phyloP scores from a whole-genome alignment of 2,329 filamentous ascomycete species.

The Aureobasidium sp. region DNA sequence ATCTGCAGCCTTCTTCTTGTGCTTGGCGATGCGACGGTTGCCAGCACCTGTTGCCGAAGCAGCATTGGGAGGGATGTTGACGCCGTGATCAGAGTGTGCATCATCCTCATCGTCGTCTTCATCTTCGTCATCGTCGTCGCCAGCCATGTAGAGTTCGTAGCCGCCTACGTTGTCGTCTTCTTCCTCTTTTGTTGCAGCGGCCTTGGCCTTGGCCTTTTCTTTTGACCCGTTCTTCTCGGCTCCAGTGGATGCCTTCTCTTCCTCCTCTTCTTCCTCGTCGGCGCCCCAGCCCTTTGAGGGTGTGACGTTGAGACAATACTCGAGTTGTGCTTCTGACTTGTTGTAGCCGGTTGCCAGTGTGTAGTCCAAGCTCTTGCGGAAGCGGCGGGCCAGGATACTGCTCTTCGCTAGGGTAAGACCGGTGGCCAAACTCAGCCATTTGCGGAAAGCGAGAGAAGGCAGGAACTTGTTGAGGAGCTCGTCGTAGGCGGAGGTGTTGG shows the following conservation, averaged over 20 bases:
- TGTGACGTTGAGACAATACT: conserved; percentile 80
- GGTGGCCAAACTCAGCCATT: conserved; percentile 82
- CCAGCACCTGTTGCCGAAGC: conserved; percentile 37
- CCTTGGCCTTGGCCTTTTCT: conserved; percentile 25
- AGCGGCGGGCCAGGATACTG: conserved; percentile 74
- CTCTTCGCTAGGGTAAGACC: conserved; percentile 63
- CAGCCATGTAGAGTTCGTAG: conserved; percentile 90
- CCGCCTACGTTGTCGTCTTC: conserved; percentile 58
- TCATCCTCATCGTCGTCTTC: conserved; percentile 38
- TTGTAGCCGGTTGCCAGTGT: conserved; percentile 82
- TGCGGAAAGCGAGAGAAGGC: conserved; percentile 75
- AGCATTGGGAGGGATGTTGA: conserved; percentile 26
- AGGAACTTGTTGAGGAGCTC: conserved; percentile 76
- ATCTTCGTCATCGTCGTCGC: conserved; percentile 61
- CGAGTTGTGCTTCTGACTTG: conserved; percentile 63
- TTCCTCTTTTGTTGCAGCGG: conserved; percentile 23
- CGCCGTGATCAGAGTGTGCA: conserved; percentile 29
- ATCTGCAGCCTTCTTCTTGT: conserved; percentile 40
- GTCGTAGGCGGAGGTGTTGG: conserved; percentile 47
- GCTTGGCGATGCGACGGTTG: conserved; percentile 31
- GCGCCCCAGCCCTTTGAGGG: conserved; percentile 79
- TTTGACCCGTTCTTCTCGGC: conserved; percentile 13
- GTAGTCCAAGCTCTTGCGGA: conserved; percentile 81
- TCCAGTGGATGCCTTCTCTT: conserved; percentile 10
- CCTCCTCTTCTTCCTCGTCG: conserved; percentile 35